Base-by-base conservation (phyloP, 345 rosid genomes). In the Mangifera indica region DNA sequence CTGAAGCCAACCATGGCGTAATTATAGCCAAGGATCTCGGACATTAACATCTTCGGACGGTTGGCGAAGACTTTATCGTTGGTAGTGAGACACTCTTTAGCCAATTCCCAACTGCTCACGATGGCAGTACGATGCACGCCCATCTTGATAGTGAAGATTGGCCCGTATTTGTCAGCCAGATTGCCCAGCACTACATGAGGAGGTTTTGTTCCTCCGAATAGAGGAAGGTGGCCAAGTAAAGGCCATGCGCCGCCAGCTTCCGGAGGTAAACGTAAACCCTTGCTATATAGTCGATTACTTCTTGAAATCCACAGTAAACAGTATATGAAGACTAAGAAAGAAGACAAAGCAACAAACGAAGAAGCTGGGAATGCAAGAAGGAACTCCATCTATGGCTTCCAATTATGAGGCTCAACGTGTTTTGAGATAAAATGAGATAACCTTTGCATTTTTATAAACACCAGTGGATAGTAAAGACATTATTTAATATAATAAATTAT, bases 151-250 rank as follows among this genome's bases (percentile, higher is more conserved):
- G 49, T 72, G 63, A 79, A 79, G 45, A 77, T 74, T 6, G 79
- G 77, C 0, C 79, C 83, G 22, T 72, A 72, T 17, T 69, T 74
- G 18, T 74, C 81, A 4, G 78, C 78, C 66, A 79, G 53, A 5
- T 53, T 29, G 21, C 75, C 85, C 11, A 82, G 66, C 4, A 34
- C n/a, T 4, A 5, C 3, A 32, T 74, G 79, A 6, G 66, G 75
- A 0, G 74, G 70, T 24, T 54, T 3, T 4, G 63, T n/a, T 3
- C 76, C 74, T 0, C 70, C 74, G 8, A 84, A 48, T 7, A 81
- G 74, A 49, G 44, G 87, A 11, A 81, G 84, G 60, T 84, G 84
- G 63, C 84, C 84, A 0, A 78, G 61, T 10, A 78, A 26, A 5
- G 81, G 81, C 70, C 76, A 55, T 0, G 71, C 78, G 1, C 80